phyloP scores from a whole-genome alignment of 2,329 filamentous ascomycete species.

The Penicillium polonicum region DNA sequence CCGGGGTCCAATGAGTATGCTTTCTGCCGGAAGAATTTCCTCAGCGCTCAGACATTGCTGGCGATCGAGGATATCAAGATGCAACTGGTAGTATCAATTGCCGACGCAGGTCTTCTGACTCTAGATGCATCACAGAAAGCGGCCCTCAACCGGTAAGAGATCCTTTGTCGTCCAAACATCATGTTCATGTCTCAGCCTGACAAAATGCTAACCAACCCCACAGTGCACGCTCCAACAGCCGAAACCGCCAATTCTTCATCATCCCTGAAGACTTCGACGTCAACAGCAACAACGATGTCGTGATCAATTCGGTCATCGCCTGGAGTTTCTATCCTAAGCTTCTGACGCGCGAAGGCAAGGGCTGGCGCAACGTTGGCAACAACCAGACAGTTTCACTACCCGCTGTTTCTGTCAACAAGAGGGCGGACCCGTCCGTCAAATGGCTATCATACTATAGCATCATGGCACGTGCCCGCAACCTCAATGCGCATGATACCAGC shows the following conservation, averaged over 20 bases:
- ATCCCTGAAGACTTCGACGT: conserved; percentile 71
- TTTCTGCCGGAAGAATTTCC: conserved; percentile 92
- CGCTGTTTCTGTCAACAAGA: conserved; percentile 85
- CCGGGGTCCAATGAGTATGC: conserved; percentile 73
- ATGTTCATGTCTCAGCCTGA: not conserved
- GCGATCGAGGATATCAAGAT: conserved; percentile 96
- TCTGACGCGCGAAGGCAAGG: conserved; percentile 77
- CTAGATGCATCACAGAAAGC: conserved; percentile 71
- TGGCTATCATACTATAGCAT: conserved; percentile 97
- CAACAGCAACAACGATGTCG: conserved; percentile 75
- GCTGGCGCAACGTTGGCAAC: conserved; percentile 86
- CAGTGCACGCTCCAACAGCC: conserved; percentile 61
- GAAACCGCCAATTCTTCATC: conserved; percentile 75
- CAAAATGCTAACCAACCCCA: not conserved
- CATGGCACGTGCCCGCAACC: conserved; percentile 76
- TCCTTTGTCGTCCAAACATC: not conserved
- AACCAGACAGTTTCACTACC: conserved; percentile 88
- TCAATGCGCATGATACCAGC: conserved; percentile 88
- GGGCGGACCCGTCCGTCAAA: conserved; percentile 53
- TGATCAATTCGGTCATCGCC: conserved; percentile 79
- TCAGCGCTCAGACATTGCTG: conserved; percentile 80
- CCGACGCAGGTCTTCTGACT: conserved; percentile 78
- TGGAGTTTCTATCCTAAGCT: conserved; percentile 97
- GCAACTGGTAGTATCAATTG: conserved; percentile 79
- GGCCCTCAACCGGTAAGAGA: conserved; percentile 60